A percentile compares a stretch with the other conserved stretches of the same genome.
Conservation (phyloP, 1,139 yeast species). For the Kodamaea sp. region DNA sequence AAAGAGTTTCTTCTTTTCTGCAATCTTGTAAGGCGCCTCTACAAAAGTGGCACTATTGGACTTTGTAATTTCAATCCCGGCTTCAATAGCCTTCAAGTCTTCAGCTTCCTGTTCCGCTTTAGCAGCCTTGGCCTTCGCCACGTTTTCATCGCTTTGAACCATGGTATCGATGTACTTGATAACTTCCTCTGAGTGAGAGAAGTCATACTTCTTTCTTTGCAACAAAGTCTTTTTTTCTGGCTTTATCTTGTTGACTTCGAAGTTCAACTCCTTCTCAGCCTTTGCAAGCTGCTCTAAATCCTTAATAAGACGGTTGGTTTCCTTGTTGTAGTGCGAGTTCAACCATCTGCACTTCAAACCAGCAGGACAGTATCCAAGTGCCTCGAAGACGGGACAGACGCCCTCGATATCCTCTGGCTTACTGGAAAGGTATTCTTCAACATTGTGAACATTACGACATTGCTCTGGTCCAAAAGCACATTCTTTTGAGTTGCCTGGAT, state of each 20-base stretch:
- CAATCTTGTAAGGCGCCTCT: constrained; percentile 75
- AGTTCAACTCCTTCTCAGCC: constrained; percentile 33
- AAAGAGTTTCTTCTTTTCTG: constrained; percentile 79
- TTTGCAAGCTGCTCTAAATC: constrained; percentile 43
- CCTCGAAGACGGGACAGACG: constrained; percentile 77
- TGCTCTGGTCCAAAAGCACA: constrained; percentile 71
- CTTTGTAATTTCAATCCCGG: constrained; percentile 23
- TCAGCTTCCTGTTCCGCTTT: constrained; percentile 17
- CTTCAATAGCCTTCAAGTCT: constrained; percentile 22
- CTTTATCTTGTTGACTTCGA: constrained; percentile 68
- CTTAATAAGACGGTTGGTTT: constrained; percentile 44
- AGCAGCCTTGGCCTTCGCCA: constrained; percentile 35
- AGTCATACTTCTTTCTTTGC: constrained; percentile 63
- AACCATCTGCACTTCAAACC: constrained; percentile 95
- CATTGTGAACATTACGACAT: constrained; percentile 79
- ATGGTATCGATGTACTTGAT: constrained; percentile 55
- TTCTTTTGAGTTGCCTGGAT: constrained; percentile 47
- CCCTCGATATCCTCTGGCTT: constrained; percentile 77
- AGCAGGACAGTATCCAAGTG: constrained; percentile 86
- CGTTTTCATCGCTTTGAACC: constrained; percentile 39
- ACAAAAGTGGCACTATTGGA: constrained; percentile 55
- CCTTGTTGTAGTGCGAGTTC: constrained; percentile 63
- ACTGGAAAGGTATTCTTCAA: constrained; percentile 57
- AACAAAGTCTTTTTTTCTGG: constrained; percentile 54
- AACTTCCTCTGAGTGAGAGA: constrained; percentile 55